Evolutionary conservation across 2,329 filamentous ascomycete genomes (phyloP), one percentile per base, ranked within the genome.

Genomic region (Coniochaeta hoffmannii): DNA sequence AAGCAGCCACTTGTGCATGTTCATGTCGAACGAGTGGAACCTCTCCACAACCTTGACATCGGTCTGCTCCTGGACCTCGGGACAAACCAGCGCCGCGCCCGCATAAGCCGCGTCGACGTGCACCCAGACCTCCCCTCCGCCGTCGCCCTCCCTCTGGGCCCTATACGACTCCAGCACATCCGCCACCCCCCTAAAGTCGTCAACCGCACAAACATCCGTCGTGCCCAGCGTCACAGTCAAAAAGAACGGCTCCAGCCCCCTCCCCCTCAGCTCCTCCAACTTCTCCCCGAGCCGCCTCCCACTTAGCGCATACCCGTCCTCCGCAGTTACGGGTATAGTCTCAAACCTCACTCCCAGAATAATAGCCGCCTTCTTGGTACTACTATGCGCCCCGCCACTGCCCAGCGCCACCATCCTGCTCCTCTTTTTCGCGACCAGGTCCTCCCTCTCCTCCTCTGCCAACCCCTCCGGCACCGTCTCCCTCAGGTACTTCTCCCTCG

Each of bases 1-100:
- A 17, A 97, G 83, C 50, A 97, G 79, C 93, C 93, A 97, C 76
- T 97, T 97, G 79, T 97, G 92, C 82, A 96, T 88, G 76, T 97
- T 97, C 76, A 93, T 84, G 72, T 96, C 87, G 79, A 96, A 96
- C 60, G 87, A 91, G 75, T 96, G 89, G 67, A 96, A 91, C 22
- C 77, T 73, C 1, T 77, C 73, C 53, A 93, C 78, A 52, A 90
- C 78, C 61, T 86, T 78, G 56, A 65, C 63, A 38, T 59, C 56
- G 5, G 59, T 57, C 12, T 60, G 32, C 17, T 50, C 24, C 60
- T 90, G 88, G 71, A 89, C 88, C 69, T 96, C 90, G 2, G 90
- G 87, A 22, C 88, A 86, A 3, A 96, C 75, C 3, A 97, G 82
- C 1, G 92, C 89, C 0, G 90, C 85, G 2, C 93, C 93, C 1